Conservation (phyloP, 2,329 filamentous ascomycete species). For the Podosphaera aphanis region DNA sequence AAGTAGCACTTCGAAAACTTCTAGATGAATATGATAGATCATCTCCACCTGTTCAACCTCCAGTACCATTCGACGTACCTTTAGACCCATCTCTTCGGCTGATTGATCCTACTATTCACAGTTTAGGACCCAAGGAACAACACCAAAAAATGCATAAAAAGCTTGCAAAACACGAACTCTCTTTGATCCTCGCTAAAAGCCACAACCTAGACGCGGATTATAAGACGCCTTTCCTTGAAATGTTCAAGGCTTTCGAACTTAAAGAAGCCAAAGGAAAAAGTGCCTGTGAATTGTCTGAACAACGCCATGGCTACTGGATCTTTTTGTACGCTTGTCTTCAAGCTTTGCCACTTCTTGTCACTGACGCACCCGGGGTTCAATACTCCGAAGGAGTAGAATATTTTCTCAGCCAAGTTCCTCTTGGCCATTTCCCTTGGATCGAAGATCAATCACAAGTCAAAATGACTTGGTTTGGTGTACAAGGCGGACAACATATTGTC, state of each 20-base stretch:
- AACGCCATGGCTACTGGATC: slow-evolving; percentile 56
- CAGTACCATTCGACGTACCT: slow-evolving; percentile 75
- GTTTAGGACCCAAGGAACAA: slow-evolving; percentile 49
- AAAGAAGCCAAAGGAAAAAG: slow-evolving; percentile 41
- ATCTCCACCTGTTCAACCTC: slow-evolving; percentile 70
- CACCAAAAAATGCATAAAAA: slow-evolving; percentile 45
- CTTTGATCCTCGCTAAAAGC: slow-evolving; percentile 51
- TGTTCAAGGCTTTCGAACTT: slow-evolving; percentile 48
- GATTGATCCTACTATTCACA: slow-evolving; percentile 35
- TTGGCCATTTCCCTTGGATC: slow-evolving; percentile 51
- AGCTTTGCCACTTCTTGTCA: slow-evolving; percentile 51
- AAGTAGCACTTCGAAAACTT: slow-evolving; percentile 52
- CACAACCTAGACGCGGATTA: slow-evolving; percentile 54
- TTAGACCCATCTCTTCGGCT: slow-evolving; percentile 46
- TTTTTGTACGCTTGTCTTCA: slow-evolving; percentile 62
- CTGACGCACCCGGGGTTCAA: slow-evolving; percentile 48
- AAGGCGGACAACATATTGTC: slow-evolving; percentile 39
- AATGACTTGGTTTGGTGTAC: slow-evolving; percentile 53
- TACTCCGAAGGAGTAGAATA: slow-evolving; percentile 55
- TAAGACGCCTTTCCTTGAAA: slow-evolving; percentile 38
- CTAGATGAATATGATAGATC: slow-evolving; percentile 76
- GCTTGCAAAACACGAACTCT: slow-evolving; percentile 57
- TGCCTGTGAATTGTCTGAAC: slow-evolving; percentile 43
- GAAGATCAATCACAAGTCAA: slow-evolving; percentile 33
- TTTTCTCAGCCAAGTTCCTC: slow-evolving; percentile 55